Evolutionary conservation across 805 yeast species (phyloP), one percentile per base, ranked within the genome.

Genomic region (Candida insectalens): DNA sequence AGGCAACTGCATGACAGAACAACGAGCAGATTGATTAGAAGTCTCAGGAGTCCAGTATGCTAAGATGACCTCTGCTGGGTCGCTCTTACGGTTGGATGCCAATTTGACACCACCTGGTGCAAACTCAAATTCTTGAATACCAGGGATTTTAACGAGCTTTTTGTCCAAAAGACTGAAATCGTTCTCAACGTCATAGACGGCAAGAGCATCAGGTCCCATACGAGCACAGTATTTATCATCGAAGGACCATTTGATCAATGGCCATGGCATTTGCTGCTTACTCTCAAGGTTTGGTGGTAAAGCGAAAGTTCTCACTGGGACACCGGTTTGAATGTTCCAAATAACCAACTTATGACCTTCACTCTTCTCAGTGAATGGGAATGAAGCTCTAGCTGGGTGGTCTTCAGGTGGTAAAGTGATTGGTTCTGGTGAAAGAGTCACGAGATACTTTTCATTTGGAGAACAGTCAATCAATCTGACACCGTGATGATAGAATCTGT

Each of bases 41-140:
- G 51, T 37, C 65, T 92, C 99, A 36, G 99, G 99, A 30, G 96
- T 87, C 98, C 98, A 92, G 66, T 80, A 92, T 21, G 94, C 77
- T 46, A 92, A 69, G 23, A 87, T 63, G 47, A 78, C 78, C 36
- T 77, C 77, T 28, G 65, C 69, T 37, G 68, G 74, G 26, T 55
- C 63, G 38, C 63, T 69, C 45, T 64, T 71, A 37, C 54, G 57
- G 35, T 74, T 61, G 38, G 70, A 72, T 29, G 75, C 71, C 36
- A 83, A 67, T 46, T 71, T 66, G 34, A 85, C 83, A 45, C 83
- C 82, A 17, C 85, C 78, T 40, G 99, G 98, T 19, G 96, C 87
- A 73, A 89, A 92, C 57, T 85, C 94, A 51, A 92, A 92, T 59
- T 88, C 96, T 50, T 75, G 75, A 43, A 92, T 72, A 37, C 87